Evolutionary conservation across 805 yeast genomes (phyloP), one percentile per base, ranked within the genome.

Genomic region (Wickerhamiella vanderwaltii): DNA sequence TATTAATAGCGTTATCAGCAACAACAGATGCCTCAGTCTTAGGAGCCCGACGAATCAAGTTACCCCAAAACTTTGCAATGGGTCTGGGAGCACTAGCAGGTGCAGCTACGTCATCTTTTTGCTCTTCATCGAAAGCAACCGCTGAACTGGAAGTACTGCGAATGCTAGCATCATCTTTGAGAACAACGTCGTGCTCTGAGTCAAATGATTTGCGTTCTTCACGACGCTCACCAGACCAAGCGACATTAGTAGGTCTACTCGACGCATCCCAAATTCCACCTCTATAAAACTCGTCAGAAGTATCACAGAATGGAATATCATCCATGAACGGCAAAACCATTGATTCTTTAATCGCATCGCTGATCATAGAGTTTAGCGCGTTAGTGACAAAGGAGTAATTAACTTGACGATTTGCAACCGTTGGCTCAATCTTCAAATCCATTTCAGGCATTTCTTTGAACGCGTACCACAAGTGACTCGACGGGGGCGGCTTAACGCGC

Each of bases 261-360:
- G 41, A 35, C 7, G 45, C 65, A 48, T 79, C 86, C 97, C 97
- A 88, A 18, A 88, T 75, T 13, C 98, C 98, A 39, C 95, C 98
- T 48, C 95, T 71, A 58, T 76, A 91, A 11, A 84, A 60, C 48
- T 84, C 94, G 29, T 61, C 68, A 2, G 62, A 59, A 0, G 95
- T 76, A 42, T 73, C 65, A 53, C 68, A 80, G 54, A 83, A 80
- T 0, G 77, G 73, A 30, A 85, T 59, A 56, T 88, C 97, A 58
- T 88, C 97, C 86, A 85, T 80, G 52, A 68, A 76, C 2, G 98
- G 98, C 24, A 73, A 59, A 0, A 91, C 97, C 36, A 91, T 61
- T 6, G 91, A 72, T 25, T 83, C 91, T 46, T 69, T 74, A 29
- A 88, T 67, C 1, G 86, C 81, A 37, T 84, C 95, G 44, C 77